Evolutionary conservation across 2,329 filamentous ascomycete species (phyloP), one percentile per base, ranked within the genome.

Genomic region (Fusarium citri): DNA sequence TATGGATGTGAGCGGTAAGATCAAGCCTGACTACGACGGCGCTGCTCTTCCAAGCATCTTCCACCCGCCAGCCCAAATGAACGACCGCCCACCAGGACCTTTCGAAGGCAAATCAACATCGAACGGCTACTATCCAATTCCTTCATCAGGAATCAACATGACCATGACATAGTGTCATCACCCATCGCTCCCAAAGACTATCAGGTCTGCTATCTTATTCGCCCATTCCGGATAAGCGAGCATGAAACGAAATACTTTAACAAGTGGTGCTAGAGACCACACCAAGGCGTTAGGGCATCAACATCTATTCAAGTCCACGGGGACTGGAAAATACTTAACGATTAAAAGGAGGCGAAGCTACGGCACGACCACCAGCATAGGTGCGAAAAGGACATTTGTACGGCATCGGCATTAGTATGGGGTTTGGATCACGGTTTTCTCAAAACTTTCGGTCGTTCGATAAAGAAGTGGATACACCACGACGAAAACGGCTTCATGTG

Each of bases 61-160:
- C 68, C 82, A 84, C 49, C 78, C 83, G 0, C 81, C 82, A 1
- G 72, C 78, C 28, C 71, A 78, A 72, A 47, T 85, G 50, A 74
- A 72, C 47, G 77, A 77, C 40, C 76, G 75, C 20, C 80, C 80
- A 28, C 73, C 85, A 64, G 83, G 83, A 18, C 82, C 84, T 12
- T 88, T 86, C 66, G 86, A 88, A 55, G 84, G 84, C 59, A 88
- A 87, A 71, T 45, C 83, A 12, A 83, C 78, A 45, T 87, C 86
- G 8, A 78, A 77, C 23, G 86, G 86, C 16, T 87, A 86, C 68
- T 89, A 88, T 65, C 87, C 87, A 4, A 84, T 85, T 30, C 79
- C 83, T 9, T 83, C 84, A 25, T 82, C 85, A 1, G 82, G 83
- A 28, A 82, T 84, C 76, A 82, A 82, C 68, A 81, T 85, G 75